These are phyloP conservation scores for Hyaloraphidium curvatum DNA, from an alignment of 192 early-diverging fungal genomes.

Conservation along the genomic window DNA sequence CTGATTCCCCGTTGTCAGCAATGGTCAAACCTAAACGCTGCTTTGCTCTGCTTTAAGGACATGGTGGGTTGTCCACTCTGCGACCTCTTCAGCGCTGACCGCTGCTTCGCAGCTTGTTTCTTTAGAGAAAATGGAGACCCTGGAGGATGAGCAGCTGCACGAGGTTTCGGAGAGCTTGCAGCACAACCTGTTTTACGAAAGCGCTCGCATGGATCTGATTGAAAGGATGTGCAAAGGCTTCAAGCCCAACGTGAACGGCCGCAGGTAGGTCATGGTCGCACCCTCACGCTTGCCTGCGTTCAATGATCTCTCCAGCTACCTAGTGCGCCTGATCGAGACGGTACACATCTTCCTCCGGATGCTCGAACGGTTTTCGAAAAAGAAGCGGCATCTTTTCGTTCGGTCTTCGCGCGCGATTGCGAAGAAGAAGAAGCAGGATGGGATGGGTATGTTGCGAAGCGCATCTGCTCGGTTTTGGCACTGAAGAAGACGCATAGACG, in stretches of 20 bases:
- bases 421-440: neutral
- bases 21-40: no score
- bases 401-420: no score
- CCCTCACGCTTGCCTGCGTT: neutral
- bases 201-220: constrained; percentile 35
- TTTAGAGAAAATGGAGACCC: neutral
- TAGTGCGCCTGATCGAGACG: constrained; percentile 29
- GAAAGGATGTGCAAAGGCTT: constrained; percentile 24
- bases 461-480: no score
- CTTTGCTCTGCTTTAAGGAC: neutral
- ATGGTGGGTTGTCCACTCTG: neutral
- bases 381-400: constrained; percentile 12
- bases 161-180: constrained; percentile 42
- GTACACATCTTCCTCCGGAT: constrained; percentile 39
- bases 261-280: neutral
- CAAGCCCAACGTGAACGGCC: constrained; percentile 18
- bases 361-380: constrained; percentile 35
- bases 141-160: constrained; percentile 4
- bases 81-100: neutral
- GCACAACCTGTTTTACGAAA: constrained; percentile 51
- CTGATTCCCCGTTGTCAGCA: no score
- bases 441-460: no score
- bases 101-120: neutral
- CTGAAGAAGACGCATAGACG: no score
- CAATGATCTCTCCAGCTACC: constrained; percentile 15